Base-by-base conservation (phyloP, 208 protist species). In the Trypanosoma caninum region DNA sequence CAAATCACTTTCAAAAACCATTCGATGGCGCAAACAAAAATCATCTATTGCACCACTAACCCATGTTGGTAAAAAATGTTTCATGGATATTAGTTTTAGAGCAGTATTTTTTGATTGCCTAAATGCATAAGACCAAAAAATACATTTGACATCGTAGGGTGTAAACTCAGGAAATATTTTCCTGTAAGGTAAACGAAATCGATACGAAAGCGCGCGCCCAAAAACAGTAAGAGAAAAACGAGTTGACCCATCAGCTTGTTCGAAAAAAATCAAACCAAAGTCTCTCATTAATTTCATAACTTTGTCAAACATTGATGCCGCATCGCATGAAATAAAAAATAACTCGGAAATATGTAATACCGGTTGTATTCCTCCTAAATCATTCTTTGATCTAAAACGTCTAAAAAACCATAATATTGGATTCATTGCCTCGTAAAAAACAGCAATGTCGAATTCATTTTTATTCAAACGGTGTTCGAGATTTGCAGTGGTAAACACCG, bases 71-170 rank as follows among this genome's bases (percentile, higher is more conserved):
- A 83, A 79, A 0, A 45, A 38, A 37, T 89, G 76, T 45, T 27
- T 22, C 46, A 4, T 20, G 35, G 45, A 51, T 57, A 70, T 70
- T 31, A 70, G 27, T 38, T 71, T 67, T 38, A n/a, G 27, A 38
- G 65, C 61, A 30, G 80, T 65, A 25, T 25, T 27, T 33, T 65
- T 61, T 1, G 71, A 59, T 53, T 88, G 72, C 28, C 83, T 75
- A 51, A 93, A 70, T 45, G 87, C 52, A 38, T 82, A 70, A 9
- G 76, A 63, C 87, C 87, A 93, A 37, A 93, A 41, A 64, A 93
- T 77, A 23, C 71, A 76, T 50, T 91, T 93, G 0, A 73, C 65
- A 64, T 93, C 87, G 30, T 65, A 62, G 3, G 73, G 27, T 38
- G 73, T 80, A 18, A 93, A 63, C 41, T 71, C 68, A 41, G 65